A percentile compares a stretch with the other conserved stretches of the same genome.
These are phyloP conservation scores for Quercus aquifolioides DNA, from an alignment of 306 rosid genomes.

Conservation along the genomic window DNA sequence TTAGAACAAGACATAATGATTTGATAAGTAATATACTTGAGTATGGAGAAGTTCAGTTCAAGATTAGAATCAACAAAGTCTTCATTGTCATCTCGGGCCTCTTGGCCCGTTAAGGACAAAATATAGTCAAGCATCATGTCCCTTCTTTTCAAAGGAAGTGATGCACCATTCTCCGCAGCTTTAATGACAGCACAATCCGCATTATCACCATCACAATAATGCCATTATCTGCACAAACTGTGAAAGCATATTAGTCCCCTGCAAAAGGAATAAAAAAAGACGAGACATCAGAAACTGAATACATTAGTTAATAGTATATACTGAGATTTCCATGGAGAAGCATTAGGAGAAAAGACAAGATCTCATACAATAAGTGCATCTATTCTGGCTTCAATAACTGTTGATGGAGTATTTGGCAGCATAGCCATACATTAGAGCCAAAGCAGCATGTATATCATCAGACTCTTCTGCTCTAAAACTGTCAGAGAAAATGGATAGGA, in stretches of 20 bases:
- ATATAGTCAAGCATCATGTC: constrained; percentile 83
- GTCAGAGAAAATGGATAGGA: constrained; percentile 82
- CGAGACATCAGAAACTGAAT: neutral
- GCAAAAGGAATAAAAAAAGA: constrained; percentile 14
- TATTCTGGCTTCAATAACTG: constrained; percentile 94
- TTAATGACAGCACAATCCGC: constrained; percentile 89
- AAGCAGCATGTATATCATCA: constrained; percentile 93
- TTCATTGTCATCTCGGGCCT: constrained; percentile 87
- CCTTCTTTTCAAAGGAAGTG: constrained; percentile 90
- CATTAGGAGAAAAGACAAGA: constrained; percentile 32
- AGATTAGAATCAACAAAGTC: constrained; percentile 66
- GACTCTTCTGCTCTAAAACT: constrained; percentile 76
- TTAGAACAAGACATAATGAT: constrained; percentile 5
- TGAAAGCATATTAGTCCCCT: constrained; percentile 97
- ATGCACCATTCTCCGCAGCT: constrained; percentile 86
- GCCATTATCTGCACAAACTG: constrained; percentile 28
- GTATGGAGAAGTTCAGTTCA: constrained; percentile 86
- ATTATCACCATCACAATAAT: constrained; percentile 21
- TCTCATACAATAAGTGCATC: constrained; percentile 89
- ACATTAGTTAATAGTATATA: neutral
- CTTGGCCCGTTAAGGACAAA: constrained; percentile 86
- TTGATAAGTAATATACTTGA: constrained; percentile 52
- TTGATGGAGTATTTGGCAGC: constrained; percentile 96
- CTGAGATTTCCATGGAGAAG: constrained; percentile 6
- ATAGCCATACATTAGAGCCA: constrained; percentile 96